Base-by-base conservation (phyloP, 108 stramenopile species). In the Fragilariopsis cylindrus region DNA sequence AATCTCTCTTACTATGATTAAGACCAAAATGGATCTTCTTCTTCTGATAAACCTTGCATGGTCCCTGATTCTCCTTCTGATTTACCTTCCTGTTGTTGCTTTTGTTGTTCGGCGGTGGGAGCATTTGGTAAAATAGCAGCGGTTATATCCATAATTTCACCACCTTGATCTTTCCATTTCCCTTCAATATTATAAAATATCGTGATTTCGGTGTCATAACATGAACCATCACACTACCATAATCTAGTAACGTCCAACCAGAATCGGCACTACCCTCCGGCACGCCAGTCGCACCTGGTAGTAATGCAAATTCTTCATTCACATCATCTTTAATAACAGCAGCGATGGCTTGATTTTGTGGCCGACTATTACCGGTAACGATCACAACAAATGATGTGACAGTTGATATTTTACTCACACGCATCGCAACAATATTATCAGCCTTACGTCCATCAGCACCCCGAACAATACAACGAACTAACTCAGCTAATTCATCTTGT, bases 291-390 rank as follows among this genome's bases (percentile, higher is more conserved):
- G 86, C 83, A 9, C 88, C 85, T 41, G 85, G 81, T 44, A 57
- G 48, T 15, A 76, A 30, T 7, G 57, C 81, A 50, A 84, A 88
- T 42, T 77, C 7, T 65, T 94, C 92, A 63, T 70, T 60, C 19
- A 98, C 92, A 69, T 93, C 93, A 1, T 91, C 78, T 48, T 72
- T 77, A 57, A 98, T 88, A 65, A 88, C 85, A 41, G 80, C 84
- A 40, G 91, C 92, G 85, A 98, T 98, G 63, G 97, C 97, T 81
- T 92, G 91, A 79, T 96, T 98, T 68, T 98, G 97, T 4, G 97
- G 97, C 48, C 95, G 77, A 55, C 87, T 88, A 64, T 92, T 97
- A 21, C 96, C 97, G 16, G 74, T 82, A 9, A 85, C 54, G 4
- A 98, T 69, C 11, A 98, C 89, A 42, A 96, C 72, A 73, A 92